phyloP scores from a whole-genome alignment of 768 basidiomycete genomes.

The Dacryopinax primogenitus region DNA sequence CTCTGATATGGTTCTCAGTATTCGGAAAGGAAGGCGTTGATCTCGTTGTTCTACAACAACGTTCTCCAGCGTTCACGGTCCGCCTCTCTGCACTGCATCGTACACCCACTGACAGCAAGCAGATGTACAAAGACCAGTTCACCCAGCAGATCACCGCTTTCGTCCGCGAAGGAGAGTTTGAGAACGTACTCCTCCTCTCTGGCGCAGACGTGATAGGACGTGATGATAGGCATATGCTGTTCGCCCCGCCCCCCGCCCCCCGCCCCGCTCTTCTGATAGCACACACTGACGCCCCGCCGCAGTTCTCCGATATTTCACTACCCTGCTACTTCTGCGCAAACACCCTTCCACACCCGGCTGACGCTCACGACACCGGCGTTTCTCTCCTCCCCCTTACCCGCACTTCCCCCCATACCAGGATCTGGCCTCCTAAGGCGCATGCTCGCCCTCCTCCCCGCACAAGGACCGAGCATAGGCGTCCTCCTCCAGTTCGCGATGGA shows the following conservation, averaged over 20 bases:
- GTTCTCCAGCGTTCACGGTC: constrained; percentile 69
- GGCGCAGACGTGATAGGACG: constrained; percentile 65
- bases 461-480: constrained; percentile 41
- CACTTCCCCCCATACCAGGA: constrained; percentile 63
- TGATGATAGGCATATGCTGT: constrained; percentile 70
- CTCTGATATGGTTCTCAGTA: constrained; percentile 33
- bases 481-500: constrained; percentile 68
- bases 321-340: constrained; percentile 32
- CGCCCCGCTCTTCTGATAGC: neutral
- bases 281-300: constrained; percentile 53
- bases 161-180: constrained; percentile 37
- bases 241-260: constrained; percentile 21
- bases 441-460: constrained; percentile 41
- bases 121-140: constrained; percentile 61
- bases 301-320: constrained; percentile 34
- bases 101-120: constrained; percentile 11
- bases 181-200: constrained; percentile 49
- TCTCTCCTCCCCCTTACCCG: constrained; percentile 33
- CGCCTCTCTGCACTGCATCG: constrained; percentile 11
- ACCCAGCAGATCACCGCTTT: constrained; percentile 45
- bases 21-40: constrained; percentile 42
- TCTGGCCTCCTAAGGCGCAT: constrained; percentile 61
- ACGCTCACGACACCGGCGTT: constrained; percentile 37
- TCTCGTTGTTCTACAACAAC: constrained; percentile 59
- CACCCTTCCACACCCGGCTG: constrained; percentile 33